Conservation (phyloP, 371 early-diverging fungal species). For the Mortierella sp. region DNA sequence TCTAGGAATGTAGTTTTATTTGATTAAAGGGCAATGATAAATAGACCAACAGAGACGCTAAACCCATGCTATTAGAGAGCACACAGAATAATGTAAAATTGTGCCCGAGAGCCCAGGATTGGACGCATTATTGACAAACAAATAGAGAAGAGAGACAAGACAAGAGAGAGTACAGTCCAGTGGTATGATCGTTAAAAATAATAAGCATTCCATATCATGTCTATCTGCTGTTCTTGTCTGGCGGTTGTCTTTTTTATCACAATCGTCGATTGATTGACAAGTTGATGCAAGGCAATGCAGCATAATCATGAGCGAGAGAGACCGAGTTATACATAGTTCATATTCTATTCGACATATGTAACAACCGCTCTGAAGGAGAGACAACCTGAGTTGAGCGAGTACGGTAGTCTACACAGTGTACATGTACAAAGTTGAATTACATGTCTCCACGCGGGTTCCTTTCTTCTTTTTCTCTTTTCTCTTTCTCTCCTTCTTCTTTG, state of each 20-base stretch:
- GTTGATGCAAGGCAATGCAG: neutral
- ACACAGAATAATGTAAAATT: neutral
- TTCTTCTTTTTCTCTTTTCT: constrained; percentile 4
- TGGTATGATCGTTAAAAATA: neutral
- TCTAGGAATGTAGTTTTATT: too few species aligned
- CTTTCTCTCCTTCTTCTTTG: neutral
- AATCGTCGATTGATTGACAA: too few species aligned
- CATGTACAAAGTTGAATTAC: neutral
- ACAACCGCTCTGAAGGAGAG: too few species aligned
- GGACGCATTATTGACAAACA: neutral
- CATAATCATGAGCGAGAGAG: neutral
- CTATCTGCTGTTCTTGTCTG: too few species aligned
- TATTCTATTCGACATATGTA: too few species aligned
- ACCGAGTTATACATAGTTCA: too few species aligned
- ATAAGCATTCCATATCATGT: neutral
- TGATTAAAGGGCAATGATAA: neutral
- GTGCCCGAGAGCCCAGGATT: constrained; percentile 12
- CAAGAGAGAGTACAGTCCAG: neutral
- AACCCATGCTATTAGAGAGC: neutral
- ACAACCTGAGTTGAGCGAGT: too few species aligned
- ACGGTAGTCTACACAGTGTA: neutral
- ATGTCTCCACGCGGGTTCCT: neutral
- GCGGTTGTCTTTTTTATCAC: too few species aligned
- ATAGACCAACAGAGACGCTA: neutral
- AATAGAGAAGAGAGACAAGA: neutral